Evolutionary conservation across 2,329 filamentous ascomycete species (phyloP).

Genomic region (Calonectria pseudoturangicola): DNA sequence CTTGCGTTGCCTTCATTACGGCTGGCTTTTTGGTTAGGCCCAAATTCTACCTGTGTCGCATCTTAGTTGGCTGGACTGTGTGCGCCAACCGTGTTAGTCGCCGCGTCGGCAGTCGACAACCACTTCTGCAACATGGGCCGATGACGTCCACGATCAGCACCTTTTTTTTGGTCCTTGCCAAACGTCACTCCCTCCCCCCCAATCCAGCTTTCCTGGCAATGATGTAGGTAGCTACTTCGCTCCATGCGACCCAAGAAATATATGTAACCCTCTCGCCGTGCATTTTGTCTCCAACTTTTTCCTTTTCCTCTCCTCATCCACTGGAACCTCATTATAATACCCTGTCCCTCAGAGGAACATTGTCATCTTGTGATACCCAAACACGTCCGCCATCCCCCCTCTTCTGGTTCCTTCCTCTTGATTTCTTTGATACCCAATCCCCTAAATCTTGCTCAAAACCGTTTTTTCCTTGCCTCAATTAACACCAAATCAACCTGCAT

Average conservation of each 20-base stretch:
- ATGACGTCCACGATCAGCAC: constrained; percentile 60
- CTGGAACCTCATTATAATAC: constrained; percentile 47
- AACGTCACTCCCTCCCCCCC: constrained; percentile 58
- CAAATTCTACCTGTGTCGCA: constrained; percentile 18
- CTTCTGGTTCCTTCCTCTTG: constrained; percentile 19
- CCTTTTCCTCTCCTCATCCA: constrained; percentile 42
- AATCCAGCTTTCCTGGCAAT: constrained; percentile 35
- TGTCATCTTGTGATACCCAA: constrained; percentile 57
- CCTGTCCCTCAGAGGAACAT: constrained; percentile 44
- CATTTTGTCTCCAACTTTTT: constrained; percentile 25
- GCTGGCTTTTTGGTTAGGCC: constrained; percentile 2
- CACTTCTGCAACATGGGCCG: constrained; percentile 42
- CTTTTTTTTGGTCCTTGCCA: constrained; percentile 50
- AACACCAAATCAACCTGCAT: constrained; percentile 45
- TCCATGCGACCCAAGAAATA: constrained; percentile 35
- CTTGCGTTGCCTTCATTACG: constrained; percentile 7
- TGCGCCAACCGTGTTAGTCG: constrained; percentile 11
- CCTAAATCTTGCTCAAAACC: constrained; percentile 14
- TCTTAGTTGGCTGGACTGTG: constrained; percentile 1
- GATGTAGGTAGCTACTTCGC: constrained; percentile 16
- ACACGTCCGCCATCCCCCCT: constrained; percentile 27
- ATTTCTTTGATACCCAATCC: constrained; percentile 30
- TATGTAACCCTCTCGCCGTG: constrained; percentile 50
- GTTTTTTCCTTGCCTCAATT: constrained; percentile 37
- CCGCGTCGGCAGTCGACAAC: constrained; percentile 16